Base-by-base conservation (phyloP, 306 rosid species). In the Gillenia trifoliata region DNA sequence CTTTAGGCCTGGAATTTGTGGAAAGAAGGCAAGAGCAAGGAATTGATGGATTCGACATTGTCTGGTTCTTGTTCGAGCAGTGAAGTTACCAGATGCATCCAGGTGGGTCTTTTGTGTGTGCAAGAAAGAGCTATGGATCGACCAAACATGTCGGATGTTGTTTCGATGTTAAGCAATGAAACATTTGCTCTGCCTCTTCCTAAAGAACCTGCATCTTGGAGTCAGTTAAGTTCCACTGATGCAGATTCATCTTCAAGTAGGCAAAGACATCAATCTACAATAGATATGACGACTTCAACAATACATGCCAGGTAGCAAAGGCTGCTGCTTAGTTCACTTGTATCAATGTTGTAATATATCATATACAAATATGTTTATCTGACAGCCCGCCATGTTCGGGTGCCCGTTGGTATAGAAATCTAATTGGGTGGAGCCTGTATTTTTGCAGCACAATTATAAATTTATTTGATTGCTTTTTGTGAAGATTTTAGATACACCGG, bases 171-270 rank as follows among this genome's bases (percentile, higher is more conserved):
- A 10, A 74, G 71, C 78, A 47, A 74, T 1, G 50, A 74, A 74
- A 13, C 71, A 25, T 8, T 64, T n/a, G 54, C 54, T 33, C 60
- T 64, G 78, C 71, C 63, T 8, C 64, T 12, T 50, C 71, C 78
- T 0, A 74, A 49, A 50, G 71, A 74, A 64, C 78, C 78, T 47
- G 78, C 78, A 23, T 64, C 31, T 23, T 49, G 65, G 19, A 64
- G 52, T 49, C 71, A 64, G 47, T 49, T 64, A 11, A 50, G 33
- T 57, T 34, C 71, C 4, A 23, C 52, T n/a, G 71, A 50, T 64
- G 71, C 64, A n/a, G 78, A 74, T n/a, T 74, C 78, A 4, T 74
- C 78, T 50, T 64, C 71, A 17, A 64, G 64, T 54, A 74, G 78
- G 64, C 78, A 54, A 54, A 74, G 52, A 64, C 45, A 63, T 28